A percentile compares a stretch with the other conserved stretches of the same genome.
Conservation (phyloP, 1,284 basidiomycete genomes). For the Filobasidium uniguttulatum region DNA sequence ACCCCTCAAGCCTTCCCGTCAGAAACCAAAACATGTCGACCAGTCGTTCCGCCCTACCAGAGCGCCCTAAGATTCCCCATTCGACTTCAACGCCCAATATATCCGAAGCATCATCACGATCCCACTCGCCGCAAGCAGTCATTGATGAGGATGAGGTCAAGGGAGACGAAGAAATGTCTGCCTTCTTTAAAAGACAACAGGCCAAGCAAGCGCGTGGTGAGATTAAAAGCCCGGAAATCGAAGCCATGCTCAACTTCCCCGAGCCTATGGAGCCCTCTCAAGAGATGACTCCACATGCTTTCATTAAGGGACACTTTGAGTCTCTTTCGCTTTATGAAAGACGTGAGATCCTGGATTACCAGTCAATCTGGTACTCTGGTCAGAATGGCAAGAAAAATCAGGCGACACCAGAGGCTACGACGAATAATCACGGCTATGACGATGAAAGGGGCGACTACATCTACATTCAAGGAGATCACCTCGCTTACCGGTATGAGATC, state of each 20-base stretch:
- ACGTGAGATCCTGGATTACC: conserved; percentile 81
- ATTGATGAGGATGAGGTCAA: conserved; percentile 78
- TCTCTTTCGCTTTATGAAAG: conserved; percentile 72
- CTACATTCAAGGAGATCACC: conserved; percentile 78
- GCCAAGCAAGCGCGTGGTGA: conserved; percentile 62
- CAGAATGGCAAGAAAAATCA: conserved; percentile 64
- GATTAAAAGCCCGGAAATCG: conserved; percentile 59
- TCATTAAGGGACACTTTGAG: conserved; percentile 37
- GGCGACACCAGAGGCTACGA: conserved; percentile 54
- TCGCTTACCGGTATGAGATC: conserved; percentile 92
- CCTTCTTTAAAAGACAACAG: conserved; percentile 80
- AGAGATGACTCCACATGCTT: conserved; percentile 51
- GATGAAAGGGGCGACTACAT: conserved; percentile 97
- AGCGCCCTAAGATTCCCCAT: conserved; percentile 21
- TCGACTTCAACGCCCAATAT: conserved; percentile 24
- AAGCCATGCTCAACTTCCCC: conserved; percentile 82
- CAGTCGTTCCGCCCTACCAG: conserved; percentile 13
- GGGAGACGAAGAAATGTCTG: conserved; percentile 93
- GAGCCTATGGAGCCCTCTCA: conserved; percentile 63
- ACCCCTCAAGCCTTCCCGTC: background rate
- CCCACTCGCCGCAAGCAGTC: conserved; percentile 5
- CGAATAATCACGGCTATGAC: conserved; percentile 92
- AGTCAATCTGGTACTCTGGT: conserved; percentile 67
- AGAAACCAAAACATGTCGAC: background rate
- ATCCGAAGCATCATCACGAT: conserved; percentile 2